phyloP scores from a whole-genome alignment of 179 eudicot species.

The Spinacia oleracea region DNA sequence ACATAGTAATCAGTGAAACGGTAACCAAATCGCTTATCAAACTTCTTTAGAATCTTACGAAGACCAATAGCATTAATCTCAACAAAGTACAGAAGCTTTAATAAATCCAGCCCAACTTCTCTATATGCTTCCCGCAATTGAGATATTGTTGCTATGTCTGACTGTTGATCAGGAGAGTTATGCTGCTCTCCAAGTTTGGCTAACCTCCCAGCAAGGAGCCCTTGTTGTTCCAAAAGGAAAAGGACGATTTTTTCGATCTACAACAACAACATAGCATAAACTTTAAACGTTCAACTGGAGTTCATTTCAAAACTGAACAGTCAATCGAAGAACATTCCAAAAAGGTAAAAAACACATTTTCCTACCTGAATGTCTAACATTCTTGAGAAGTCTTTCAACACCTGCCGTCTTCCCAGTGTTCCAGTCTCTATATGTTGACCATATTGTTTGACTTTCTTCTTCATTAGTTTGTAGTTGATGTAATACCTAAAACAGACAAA shows the following conservation, averaged over 20 bases:
- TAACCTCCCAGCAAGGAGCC: conserved; percentile 68
- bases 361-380: conserved; percentile 75
- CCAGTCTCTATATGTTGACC: conserved; percentile 55
- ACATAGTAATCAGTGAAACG: conserved; percentile 81
- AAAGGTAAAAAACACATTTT: background rate
- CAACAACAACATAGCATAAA: conserved; percentile 10
- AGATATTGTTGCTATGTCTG: conserved; percentile 54
- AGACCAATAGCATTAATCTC: conserved; percentile 83
- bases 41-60: conserved; percentile 83
- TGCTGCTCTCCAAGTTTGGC: conserved; percentile 61
- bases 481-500: conserved; percentile 48
- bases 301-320: background rate
- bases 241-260: conserved; percentile 65
- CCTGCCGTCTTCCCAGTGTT: conserved; percentile 50
- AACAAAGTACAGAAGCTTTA: conserved; percentile 65
- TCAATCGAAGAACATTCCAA: background rate
- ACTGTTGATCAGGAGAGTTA: conserved; percentile 46
- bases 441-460: conserved; percentile 73
- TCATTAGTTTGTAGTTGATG: conserved; percentile 78
- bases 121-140: conserved; percentile 69
- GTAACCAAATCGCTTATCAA: conserved; percentile 76
- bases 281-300: background rate
- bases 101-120: conserved; percentile 61
- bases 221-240: conserved; percentile 74
- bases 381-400: conserved; percentile 75